phyloP scores from a whole-genome alignment of 2,329 filamentous ascomycete species.

The Fusarium sp. region DNA sequence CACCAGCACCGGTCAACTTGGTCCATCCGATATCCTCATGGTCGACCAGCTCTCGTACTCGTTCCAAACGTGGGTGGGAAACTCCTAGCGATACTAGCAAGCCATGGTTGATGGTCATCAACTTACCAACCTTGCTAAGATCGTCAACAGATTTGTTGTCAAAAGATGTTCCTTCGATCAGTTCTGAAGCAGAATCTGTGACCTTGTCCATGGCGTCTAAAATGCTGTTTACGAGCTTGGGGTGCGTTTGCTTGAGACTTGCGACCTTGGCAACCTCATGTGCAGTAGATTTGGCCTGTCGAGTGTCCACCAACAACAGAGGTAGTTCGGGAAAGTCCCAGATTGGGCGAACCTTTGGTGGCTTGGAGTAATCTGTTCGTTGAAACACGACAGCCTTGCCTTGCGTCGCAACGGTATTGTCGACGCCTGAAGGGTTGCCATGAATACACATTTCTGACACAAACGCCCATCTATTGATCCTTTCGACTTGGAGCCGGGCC shows the following conservation, averaged over 20 bases:
- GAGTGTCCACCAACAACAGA: constrained; percentile 89
- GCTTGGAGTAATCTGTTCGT: constrained; percentile 79
- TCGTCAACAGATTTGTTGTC: constrained; percentile 72
- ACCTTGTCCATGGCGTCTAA: constrained; percentile 87
- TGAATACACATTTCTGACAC: constrained; percentile 98
- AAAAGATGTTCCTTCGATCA: constrained; percentile 73
- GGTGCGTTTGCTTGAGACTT: constrained; percentile 76
- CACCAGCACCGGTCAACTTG: constrained; percentile 94
- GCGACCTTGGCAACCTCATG: constrained; percentile 89
- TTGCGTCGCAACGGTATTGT: constrained; percentile 94
- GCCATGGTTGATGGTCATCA: constrained; percentile 95
- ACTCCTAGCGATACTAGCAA: constrained; percentile 91
- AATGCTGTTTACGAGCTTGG: constrained; percentile 81
- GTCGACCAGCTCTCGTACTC: constrained; percentile 91
- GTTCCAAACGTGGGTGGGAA: constrained; percentile 92
- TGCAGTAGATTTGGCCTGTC: constrained; percentile 85
- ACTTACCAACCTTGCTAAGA: constrained; percentile 81
- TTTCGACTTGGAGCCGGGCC: constrained; percentile 88
- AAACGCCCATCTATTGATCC: constrained; percentile 98
- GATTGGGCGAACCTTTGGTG: constrained; percentile 80
- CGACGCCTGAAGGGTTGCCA: constrained; percentile 94
- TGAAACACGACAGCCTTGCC: constrained; percentile 96
- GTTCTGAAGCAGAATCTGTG: constrained; percentile 64
- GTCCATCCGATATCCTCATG: constrained; percentile 94
- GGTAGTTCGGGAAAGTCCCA: constrained; percentile 93